Evolutionary conservation across 805 yeast species (phyloP).

Genomic region (Ogataea nitratoaversa): DNA sequence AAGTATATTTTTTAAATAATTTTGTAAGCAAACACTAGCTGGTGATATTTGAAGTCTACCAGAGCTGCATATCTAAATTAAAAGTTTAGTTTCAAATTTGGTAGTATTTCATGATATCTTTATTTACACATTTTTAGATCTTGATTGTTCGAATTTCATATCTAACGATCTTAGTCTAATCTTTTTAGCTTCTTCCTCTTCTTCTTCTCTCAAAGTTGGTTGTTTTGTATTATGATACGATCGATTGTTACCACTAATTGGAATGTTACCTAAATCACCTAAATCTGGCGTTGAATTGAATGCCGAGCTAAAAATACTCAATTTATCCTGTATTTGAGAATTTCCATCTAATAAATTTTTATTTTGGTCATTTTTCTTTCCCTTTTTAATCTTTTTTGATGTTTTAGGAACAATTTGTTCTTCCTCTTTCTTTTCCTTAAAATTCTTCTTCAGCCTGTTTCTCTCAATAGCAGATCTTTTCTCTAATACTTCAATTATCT

Average conservation of each 20-base stretch:
- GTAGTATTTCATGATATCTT: too few relatives aligned
- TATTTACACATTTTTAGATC: constrained; percentile 4
- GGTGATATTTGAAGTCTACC: too few relatives aligned
- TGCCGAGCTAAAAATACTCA: constrained; percentile 22
- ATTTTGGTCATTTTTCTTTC: neutral
- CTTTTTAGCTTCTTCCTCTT: constrained; percentile 13
- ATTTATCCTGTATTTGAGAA: constrained; percentile 7
- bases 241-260: too few relatives aligned
- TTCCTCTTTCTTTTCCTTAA: constrained; percentile 1
- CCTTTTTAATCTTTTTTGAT: constrained; percentile 1
- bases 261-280: neutral
- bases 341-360: neutral
- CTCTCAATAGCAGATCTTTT: constrained; percentile 67
- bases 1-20: too few relatives aligned
- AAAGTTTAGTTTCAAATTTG: too few relatives aligned
- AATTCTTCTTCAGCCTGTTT: constrained; percentile 30
- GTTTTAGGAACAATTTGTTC: neutral
- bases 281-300: constrained; percentile 12
- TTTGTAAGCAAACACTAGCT: too few relatives aligned
- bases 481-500: constrained; percentile 56
- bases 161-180: constrained; percentile 21
- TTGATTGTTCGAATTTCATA: constrained; percentile 14
- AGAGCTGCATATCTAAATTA: too few relatives aligned
- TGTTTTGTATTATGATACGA: too few relatives aligned
- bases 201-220: too few relatives aligned